phyloP scores from a whole-genome alignment of 805 yeast genomes.

The Candida takata region DNA sequence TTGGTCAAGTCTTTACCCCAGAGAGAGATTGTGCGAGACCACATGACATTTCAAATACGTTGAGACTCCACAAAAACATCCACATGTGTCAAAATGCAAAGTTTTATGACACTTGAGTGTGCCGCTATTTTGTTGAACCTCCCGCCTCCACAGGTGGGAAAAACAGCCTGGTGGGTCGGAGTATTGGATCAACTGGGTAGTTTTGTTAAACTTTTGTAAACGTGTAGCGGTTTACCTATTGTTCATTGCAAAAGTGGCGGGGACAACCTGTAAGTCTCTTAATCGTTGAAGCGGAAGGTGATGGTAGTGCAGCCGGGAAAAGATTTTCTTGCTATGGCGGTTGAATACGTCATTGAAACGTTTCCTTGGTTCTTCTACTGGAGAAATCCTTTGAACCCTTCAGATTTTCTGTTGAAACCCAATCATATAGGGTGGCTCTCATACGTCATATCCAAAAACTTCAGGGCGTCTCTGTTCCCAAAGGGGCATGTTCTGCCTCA shows the following conservation, averaged over 20 bases:
- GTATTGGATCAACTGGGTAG: not conserved
- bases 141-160: not conserved
- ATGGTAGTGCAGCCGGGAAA: too few relatives aligned
- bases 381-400: not conserved
- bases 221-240: not conserved
- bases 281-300: too few relatives aligned
- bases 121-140: not conserved
- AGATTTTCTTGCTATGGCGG: not conserved
- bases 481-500: slow-evolving; percentile 71
- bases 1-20: not conserved
- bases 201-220: not conserved
- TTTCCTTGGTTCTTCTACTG: not conserved
- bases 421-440: slow-evolving; percentile 6
- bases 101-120: not conserved
- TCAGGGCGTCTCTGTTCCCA: slow-evolving; percentile 66
- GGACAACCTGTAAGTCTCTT: too few relatives aligned
- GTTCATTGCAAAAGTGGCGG: not conserved
- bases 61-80: not conserved
- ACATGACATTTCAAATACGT: too few relatives aligned
- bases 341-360: not conserved
- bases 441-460: slow-evolving; percentile 31
- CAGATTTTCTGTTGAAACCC: not conserved
- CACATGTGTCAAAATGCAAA: not conserved
- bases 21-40: not conserved
- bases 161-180: too few relatives aligned